These are phyloP conservation scores for Plasmopara halstedii DNA, from an alignment of 352 stramenopile genomes.

Conservation along the genomic window DNA sequence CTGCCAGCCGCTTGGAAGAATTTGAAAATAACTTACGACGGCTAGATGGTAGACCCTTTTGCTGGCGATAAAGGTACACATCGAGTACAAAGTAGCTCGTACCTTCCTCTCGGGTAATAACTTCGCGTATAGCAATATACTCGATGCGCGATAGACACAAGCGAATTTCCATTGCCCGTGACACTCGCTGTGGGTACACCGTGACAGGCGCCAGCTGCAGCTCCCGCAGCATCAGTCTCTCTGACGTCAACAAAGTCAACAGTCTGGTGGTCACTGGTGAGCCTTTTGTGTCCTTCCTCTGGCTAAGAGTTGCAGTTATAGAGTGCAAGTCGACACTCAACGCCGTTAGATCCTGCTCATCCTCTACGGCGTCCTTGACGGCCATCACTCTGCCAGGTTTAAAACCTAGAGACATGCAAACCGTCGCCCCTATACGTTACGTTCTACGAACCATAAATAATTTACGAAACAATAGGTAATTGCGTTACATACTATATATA, in stretches of 20 bases:
- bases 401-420: no score
- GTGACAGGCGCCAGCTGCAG: conserved; percentile 36
- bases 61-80: conserved; percentile 47
- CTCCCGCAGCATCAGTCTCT: conserved; percentile 22
- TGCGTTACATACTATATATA: no score
- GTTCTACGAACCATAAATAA: no score
- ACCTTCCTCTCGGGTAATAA: conserved; percentile 38
- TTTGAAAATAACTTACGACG: conserved; percentile 9
- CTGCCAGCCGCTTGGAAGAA: neutral
- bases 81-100: conserved; percentile 53
- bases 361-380: conserved; percentile 5
- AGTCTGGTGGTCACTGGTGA: neutral
- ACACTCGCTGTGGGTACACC: conserved; percentile 41
- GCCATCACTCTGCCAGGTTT: conserved; percentile 11
- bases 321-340: neutral
- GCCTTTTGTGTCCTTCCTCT: conserved; percentile 2
- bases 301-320: neutral
- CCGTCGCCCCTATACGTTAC: no score
- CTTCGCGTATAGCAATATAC: conserved; percentile 42
- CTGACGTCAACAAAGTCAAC: conserved; percentile 15
- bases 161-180: conserved; percentile 46
- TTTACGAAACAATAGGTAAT: no score
- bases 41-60: conserved; percentile 38
- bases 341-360: conserved; percentile 3
- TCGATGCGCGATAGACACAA: conserved; percentile 54